Base-by-base conservation (phyloP, 164 flowering plant genomes). In the grape (Vitis vinifera) region DNA sequence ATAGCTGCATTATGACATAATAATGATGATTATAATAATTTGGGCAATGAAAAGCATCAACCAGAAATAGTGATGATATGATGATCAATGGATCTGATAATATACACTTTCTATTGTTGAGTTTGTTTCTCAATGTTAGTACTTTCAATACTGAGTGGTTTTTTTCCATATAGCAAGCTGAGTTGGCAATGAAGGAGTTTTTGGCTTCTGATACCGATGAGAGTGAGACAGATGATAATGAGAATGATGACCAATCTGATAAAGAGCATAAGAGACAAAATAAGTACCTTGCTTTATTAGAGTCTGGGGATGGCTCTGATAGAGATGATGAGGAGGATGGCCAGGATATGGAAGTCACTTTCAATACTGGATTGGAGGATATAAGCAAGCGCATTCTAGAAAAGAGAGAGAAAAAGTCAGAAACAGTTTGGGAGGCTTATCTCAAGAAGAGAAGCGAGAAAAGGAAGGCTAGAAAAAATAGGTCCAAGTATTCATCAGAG, bases 321-420 rank as follows among this genome's bases (percentile, higher is more conserved):
- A 88, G 67, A 66, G 83, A 87, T 16, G 82, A 69, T 61, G 83
- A 83, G 53, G 86, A 85, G 5, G 80, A 73, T 51, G 82, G 72
- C 65, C 87, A 82, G 79, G 97, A 95, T 73, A 93, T 95, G 99
- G 99, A 93, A 76, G 91, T 93, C 50, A 93, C 98, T 69, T 95
- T 93, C 76, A 90, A 88, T 78, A 77, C 95, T 67, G 97, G 91
- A 17, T 83, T 93, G 67, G 99, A 95, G 75, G 90, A 89, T 79
- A 29, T 93, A 73, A 91, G 98, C 82, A 95, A 88, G 77, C 91
- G 84, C 31, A 77, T 90, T 68, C 74, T 89, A 37, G 95, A 93
- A 75, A 93, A 83, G 90, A 92, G 85, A 77, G 90, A 88, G 72
- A 87, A 80, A 72, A 69, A 84, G 65, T 81, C 92, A 16, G 97